phyloP scores from a whole-genome alignment of 2,329 filamentous ascomycete genomes.

The Coleophoma eucalyptorum region DNA sequence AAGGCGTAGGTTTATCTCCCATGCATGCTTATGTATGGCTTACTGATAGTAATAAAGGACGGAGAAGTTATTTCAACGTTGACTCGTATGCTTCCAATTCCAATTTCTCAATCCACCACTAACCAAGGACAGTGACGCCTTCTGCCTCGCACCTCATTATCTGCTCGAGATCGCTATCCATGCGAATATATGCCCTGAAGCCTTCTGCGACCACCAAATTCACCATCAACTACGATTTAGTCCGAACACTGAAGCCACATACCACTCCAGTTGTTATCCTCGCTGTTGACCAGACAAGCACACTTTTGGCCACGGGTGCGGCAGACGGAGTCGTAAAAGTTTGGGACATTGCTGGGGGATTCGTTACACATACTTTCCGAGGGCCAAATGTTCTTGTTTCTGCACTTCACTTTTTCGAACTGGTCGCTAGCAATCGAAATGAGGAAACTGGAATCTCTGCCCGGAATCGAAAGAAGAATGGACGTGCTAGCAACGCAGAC shows the following conservation, averaged over 20 bases:
- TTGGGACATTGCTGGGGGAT: slow-evolving; percentile 90
- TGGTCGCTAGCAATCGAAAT: slow-evolving; percentile 42
- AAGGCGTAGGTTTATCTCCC: slow-evolving; percentile 58
- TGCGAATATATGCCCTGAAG: slow-evolving; percentile 82
- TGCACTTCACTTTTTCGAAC: slow-evolving; percentile 86
- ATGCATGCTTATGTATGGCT: no score
- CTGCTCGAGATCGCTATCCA: slow-evolving; percentile 92
- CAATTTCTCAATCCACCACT: slow-evolving; percentile 11
- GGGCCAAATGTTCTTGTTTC: slow-evolving; percentile 90
- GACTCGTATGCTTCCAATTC: slow-evolving; percentile 43
- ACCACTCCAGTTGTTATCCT: slow-evolving; percentile 84
- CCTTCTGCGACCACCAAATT: slow-evolving; percentile 50
- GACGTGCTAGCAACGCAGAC: slow-evolving; percentile 35
- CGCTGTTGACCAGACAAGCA: slow-evolving; percentile 81
- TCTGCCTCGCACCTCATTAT: slow-evolving; percentile 83
- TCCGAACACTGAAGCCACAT: slow-evolving; percentile 85
- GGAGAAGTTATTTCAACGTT: slow-evolving; percentile 77
- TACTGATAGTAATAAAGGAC: slow-evolving; percentile 46
- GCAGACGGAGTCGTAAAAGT: slow-evolving; percentile 94
- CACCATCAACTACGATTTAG: slow-evolving; percentile 60
- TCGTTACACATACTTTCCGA: slow-evolving; percentile 91
- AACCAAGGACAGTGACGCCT: slow-evolving; percentile 63
- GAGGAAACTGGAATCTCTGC: slow-evolving; percentile 29
- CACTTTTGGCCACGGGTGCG: slow-evolving; percentile 85
- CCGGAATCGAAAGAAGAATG: slow-evolving; percentile 40